Base-by-base conservation (phyloP, 345 rosid genomes). In the Iberis pinnata region DNA sequence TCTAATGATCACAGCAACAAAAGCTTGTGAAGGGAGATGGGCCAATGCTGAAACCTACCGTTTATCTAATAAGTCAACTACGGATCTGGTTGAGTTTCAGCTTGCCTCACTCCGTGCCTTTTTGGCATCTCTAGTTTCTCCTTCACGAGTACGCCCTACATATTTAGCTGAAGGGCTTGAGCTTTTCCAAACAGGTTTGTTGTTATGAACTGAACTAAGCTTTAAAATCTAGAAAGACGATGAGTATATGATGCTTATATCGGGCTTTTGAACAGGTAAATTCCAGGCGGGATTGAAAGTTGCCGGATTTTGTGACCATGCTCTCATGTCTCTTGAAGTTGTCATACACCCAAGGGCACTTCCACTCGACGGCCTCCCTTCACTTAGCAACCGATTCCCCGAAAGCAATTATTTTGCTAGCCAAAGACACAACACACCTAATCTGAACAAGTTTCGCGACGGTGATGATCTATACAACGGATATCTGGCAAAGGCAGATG, bases 331-430 rank as follows among this genome's bases (percentile, higher is more conserved):
- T 36, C 70, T 88, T 73, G 98, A 83, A 75, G 84, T 79, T 47
- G 78, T 88, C 60, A 76, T 88, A 45, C 96, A 88, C 72, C 97
- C 96, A 1, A 75, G 96, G 69, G 80, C 72, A 26, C 82, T 79
- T 57, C 84, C 90, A 9, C 51, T 78, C 39, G 71, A 64, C 13
- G 75, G 74, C 68, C 70, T 67, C 22, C 68, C 72, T 4, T 31
- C 85, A 8, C 56, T 56, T 60, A 44, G 68, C 56, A 16, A 17
- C 27, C 48, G 43, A 48, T 59, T 55, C 37, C 49, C 46, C 0
- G 72, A 60, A 56, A 71, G 35, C 53, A 25, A 32, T 20, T 65
- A 51, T 33, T 61, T 68, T 7, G 59, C 58, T 50, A 59, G 57
- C 43, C 73, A 61, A 59, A 68, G 60, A 46, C 62, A 18, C 18